Base-by-base conservation (phyloP, 257 asterid species). In the Cruciata laevipes region DNA sequence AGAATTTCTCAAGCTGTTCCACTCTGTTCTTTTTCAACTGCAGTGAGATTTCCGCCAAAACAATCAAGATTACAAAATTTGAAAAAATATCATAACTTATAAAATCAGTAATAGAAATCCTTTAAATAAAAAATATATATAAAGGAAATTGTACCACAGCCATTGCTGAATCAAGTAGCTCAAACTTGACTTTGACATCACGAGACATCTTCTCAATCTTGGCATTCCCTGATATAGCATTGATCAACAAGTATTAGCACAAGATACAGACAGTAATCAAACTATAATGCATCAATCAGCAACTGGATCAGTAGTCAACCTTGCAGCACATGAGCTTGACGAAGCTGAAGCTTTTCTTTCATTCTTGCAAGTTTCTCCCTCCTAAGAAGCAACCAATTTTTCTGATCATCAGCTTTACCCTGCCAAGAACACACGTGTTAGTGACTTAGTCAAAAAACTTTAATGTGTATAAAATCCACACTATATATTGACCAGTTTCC, bases 331-430 rank as follows among this genome's bases (percentile, higher is more conserved):
- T 87, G 88, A 67, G 84, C 93, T 75, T 83, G 86, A 52, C 80
- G 84, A 58, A 35, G 82, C 65, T 71, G 87, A 71, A 94, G 99
- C 86, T 78, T 89, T 76, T 87, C 91, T 79, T 79, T 87, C 79
- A 84, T 77, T 83, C 82, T 87, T 4, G 83, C 76, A 69, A 94
- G 74, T 72, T 88, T 94, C 84, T 94, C 99, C 69, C 85, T 81
- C 71, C 86, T 89, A 64, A 83, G 90, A 73, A 90, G 86, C 75
- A 87, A 80, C 96, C 93, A 94, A 78, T 89, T 85, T 60, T 80
- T 85, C 80, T 94, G 99, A 84, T 94, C 97, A 78, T 94, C 96
- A 56, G 97, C 96, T 84, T 87, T 90, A 57, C 99, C 92, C 99
- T 94, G 75, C 69, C 14, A 67, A 42, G 23, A 74, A 21, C 53